phyloP scores from a whole-genome alignment of 176 grass and related monocot genomes.

The Carex kokanica region DNA sequence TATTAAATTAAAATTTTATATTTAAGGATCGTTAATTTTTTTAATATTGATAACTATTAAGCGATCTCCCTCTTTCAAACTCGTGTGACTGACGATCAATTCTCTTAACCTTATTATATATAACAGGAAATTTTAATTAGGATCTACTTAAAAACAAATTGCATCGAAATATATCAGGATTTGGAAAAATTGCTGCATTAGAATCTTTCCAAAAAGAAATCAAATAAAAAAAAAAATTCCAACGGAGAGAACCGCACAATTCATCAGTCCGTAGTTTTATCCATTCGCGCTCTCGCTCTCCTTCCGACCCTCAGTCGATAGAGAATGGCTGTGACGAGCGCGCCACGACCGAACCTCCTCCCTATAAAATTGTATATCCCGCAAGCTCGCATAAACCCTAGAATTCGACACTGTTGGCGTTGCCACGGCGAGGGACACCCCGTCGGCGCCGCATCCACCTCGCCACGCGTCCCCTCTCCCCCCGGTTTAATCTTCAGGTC shows the following conservation, averaged over 20 bases:
- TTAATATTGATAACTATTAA: too few relatives aligned
- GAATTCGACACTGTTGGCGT: neutral
- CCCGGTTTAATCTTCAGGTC: conserved; percentile 13
- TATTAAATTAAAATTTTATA: too few relatives aligned
- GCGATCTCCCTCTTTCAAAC: too few relatives aligned
- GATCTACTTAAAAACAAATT: too few relatives aligned
- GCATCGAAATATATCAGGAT: too few relatives aligned
- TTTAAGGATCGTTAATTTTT: too few relatives aligned
- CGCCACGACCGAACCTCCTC: conserved; percentile 17
- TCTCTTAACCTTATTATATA: too few relatives aligned
- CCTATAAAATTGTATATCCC: neutral
- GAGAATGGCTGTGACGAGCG: neutral
- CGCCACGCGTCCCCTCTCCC: neutral
- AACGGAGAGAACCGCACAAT: neutral
- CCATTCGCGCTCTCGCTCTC: neutral
- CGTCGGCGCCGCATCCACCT: neutral
- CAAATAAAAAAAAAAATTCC: neutral
- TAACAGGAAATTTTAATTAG: too few relatives aligned
- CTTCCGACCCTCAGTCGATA: neutral
- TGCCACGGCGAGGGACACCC: neutral
- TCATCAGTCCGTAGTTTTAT: neutral
- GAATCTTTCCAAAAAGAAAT: too few relatives aligned
- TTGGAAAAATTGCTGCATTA: too few relatives aligned
- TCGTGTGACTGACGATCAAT: too few relatives aligned
- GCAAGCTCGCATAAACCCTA: neutral